Evolutionary conservation across 1,284 basidiomycete genomes (phyloP).

Genomic region (Prillingera fragicola): DNA sequence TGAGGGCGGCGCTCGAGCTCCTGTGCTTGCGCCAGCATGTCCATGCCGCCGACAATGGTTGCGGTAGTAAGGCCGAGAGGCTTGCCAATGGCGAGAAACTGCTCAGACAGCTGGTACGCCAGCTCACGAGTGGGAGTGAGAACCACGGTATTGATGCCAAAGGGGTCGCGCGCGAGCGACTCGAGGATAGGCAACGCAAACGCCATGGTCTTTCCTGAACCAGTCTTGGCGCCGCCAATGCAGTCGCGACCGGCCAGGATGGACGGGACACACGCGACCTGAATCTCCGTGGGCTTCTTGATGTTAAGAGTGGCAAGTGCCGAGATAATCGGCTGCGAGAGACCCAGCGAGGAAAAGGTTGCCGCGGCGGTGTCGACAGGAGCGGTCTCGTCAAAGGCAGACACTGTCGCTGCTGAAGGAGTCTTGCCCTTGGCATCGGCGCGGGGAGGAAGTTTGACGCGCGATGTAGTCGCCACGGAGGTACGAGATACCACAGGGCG

Average conservation of each 20-base stretch:
- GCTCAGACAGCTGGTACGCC: constrained; percentile 93
- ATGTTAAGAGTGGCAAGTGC: constrained; percentile 82
- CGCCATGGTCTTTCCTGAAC: constrained; percentile 95
- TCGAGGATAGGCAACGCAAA: constrained; percentile 95
- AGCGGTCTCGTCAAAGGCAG: constrained; percentile 52
- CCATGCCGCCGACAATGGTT: constrained; percentile 95
- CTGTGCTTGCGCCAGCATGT: constrained; percentile 91
- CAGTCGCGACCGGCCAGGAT: constrained; percentile 81
- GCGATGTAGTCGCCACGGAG: constrained; percentile 20
- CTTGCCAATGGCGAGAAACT: constrained; percentile 85
- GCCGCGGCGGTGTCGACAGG: constrained; percentile 63
- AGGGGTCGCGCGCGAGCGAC: constrained; percentile 78
- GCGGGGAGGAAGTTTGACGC: constrained; percentile 22
- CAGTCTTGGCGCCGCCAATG: constrained; percentile 96
- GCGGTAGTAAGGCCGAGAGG: constrained; percentile 74
- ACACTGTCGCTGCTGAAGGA: constrained; percentile 40
- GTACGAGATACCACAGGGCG: background rate
- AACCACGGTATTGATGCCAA: constrained; percentile 87
- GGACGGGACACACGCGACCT: constrained; percentile 81
- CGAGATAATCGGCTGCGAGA: constrained; percentile 63
- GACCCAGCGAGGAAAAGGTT: constrained; percentile 64
- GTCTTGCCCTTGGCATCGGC: constrained; percentile 11
- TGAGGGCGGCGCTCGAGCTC: constrained; percentile 83
- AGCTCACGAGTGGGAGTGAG: constrained; percentile 93
- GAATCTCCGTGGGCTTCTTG: constrained; percentile 77